These are phyloP conservation scores for Candida schatavii DNA, from an alignment of 805 yeast genomes.

Conservation along the genomic window DNA sequence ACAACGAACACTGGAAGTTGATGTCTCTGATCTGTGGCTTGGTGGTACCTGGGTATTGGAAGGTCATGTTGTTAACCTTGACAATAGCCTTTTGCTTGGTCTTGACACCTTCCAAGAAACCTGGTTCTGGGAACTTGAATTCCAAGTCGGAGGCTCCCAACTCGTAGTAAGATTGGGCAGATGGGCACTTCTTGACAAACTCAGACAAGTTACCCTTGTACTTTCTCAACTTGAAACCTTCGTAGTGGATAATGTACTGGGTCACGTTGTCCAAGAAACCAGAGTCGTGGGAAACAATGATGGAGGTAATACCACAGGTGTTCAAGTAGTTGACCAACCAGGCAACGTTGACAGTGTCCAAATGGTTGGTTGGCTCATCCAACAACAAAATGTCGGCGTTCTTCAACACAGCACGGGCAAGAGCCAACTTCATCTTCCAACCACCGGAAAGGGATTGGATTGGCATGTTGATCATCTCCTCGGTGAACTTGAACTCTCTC, in stretches of 20 bases:
- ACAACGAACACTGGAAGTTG: slow-evolving; percentile 97
- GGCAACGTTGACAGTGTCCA: slow-evolving; percentile 99
- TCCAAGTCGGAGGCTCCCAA: slow-evolving; percentile 97
- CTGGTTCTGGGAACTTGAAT: slow-evolving; percentile 99
- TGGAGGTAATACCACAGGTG: slow-evolving; percentile 98
- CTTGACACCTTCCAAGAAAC: slow-evolving; percentile 99
- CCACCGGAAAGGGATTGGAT: slow-evolving; percentile 98
- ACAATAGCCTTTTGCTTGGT: slow-evolving; percentile 99
- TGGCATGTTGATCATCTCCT: slow-evolving; percentile 91
- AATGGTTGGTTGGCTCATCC: slow-evolving; percentile 99
- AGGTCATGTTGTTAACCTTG: slow-evolving; percentile 93
- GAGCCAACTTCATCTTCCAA: slow-evolving; percentile 99
- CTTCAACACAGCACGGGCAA: slow-evolving; percentile 98
- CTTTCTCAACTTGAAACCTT: slow-evolving; percentile 99
- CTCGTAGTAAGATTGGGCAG: slow-evolving; percentile 98
- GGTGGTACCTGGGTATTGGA: slow-evolving; percentile 99
- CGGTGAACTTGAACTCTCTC: slow-evolving; percentile 88
- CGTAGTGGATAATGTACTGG: slow-evolving; percentile 99
- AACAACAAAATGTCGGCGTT: slow-evolving; percentile 96
- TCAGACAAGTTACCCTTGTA: slow-evolving; percentile 99
- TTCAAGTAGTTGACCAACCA: slow-evolving; percentile 99
- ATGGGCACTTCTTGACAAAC: slow-evolving; percentile 97
- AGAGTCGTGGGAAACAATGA: slow-evolving; percentile 98
- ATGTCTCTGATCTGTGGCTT: slow-evolving; percentile 92
- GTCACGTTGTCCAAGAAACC: slow-evolving; percentile 98